Percentiles rank a stretch among this genome's conserved stretches.
Conservation (phyloP, 768 basidiomycete species). For the Pilatotrama ljubarskyi region DNA sequence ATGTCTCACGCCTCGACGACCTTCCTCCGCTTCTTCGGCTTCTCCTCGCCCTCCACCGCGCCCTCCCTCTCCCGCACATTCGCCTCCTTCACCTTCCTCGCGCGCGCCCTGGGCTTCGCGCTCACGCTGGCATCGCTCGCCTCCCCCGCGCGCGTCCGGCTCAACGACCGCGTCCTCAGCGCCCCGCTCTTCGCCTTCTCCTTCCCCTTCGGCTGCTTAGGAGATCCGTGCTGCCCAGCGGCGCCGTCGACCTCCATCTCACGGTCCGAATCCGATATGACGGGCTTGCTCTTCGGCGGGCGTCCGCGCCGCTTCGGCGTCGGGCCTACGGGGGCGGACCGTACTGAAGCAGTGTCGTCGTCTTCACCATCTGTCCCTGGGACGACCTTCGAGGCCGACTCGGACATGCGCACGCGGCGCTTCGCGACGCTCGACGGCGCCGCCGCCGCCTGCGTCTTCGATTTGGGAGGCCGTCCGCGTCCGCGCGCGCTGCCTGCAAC, state of each 20-base stretch:
- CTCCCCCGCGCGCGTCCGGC: conserved; percentile 19
- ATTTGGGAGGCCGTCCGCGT: conserved; percentile 22
- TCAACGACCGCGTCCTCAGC: conserved; percentile 23
- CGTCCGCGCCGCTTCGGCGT: conserved; percentile 21
- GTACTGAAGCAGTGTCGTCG: conserved; percentile 15
- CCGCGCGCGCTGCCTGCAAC: conserved; percentile 21
- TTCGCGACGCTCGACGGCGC: conserved; percentile 13
- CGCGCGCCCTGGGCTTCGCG: conserved; percentile 16
- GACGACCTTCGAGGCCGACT: conserved; percentile 10
- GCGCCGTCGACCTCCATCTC: conserved; percentile 18
- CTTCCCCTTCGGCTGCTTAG: conserved; percentile 8
- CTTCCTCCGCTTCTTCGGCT: conserved; percentile 31
- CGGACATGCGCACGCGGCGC: conserved; percentile 6
- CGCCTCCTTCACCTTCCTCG: conserved; percentile 12
- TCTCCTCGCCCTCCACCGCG: conserved; percentile 19
- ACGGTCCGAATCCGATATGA: conserved; percentile 24
- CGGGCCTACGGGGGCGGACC: conserved; percentile 13
- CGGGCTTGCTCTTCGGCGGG: conserved; percentile 25
- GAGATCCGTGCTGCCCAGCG: neutral
- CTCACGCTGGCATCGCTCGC: conserved; percentile 7
- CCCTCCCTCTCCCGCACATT: conserved; percentile 19
- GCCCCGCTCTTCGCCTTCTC: conserved; percentile 1
- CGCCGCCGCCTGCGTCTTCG: conserved; percentile 5
- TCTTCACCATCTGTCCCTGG: conserved; percentile 21
- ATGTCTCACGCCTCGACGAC: conserved; percentile 5